Evolutionary conservation across 331 rosid species (phyloP), one percentile per base, ranked within the genome.

Genomic region (Acacia concinna): DNA sequence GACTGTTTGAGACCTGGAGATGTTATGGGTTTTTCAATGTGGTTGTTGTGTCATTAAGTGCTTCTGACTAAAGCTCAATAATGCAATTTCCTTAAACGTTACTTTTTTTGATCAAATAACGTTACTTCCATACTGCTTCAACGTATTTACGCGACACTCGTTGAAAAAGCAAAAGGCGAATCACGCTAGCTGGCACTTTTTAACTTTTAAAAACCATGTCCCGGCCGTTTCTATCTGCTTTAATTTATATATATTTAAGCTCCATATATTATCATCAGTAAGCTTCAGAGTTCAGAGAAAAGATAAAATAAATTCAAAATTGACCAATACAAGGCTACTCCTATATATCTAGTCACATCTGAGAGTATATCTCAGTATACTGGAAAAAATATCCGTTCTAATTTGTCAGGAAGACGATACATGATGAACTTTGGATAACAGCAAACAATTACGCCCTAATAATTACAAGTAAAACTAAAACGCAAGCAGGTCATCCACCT

Each of bases 21-120:
- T 71, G 77, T 43, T 13, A 34, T 31, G 83, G 77, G 66, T 63
- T 63, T 81, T 37, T 87, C 79, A 71, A 30, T 40, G 56, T 23
- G 73, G 86, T 40, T 79, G 75, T 14, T 51, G 8, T 51, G 67
- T 76, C 81, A 47, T 81, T 13, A 68, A 41, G 32, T 32, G 72
- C 72, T 47, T 31, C 68, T 67, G 21, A 69, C 47, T 57, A 64
- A 68, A 62, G 83, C 46, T 28, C 56, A 20, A 34, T 49, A 81
- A 78, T 59, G 68, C 69, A 51, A 65, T 20, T 8, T 66, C 31
- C 74, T 25, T 34, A 21, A 32, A n/a, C 64, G 11, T 37, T 59
- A n/a, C 59, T n/a, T n/a, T n/a, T n/a, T n/a, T n/a, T n/a, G n/a
- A n/a, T n/a, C n/a, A n/a, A n/a, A n/a, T n/a, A n/a, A n/a, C n/a